Conservation (phyloP, 176 grass and related monocot genomes). For the Stipa capillata region DNA sequence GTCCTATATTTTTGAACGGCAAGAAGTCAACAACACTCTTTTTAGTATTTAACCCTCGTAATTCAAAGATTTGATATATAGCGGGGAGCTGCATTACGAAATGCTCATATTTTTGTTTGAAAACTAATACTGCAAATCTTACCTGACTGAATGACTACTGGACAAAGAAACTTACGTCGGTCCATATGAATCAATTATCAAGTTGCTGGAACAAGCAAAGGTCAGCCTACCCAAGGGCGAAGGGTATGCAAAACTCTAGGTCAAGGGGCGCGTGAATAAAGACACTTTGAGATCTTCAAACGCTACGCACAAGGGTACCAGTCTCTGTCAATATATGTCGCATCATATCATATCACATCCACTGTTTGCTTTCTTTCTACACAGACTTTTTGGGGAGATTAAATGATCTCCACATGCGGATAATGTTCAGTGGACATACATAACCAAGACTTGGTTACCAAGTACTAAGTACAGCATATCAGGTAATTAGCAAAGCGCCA, state of each 20-base stretch:
- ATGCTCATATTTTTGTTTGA: too few species aligned
- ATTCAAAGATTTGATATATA: too few species aligned
- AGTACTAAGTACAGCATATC: too few species aligned
- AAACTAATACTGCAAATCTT: too few species aligned
- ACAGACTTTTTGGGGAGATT: not conserved
- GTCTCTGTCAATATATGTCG: constrained; percentile 9
- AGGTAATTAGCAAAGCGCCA: not conserved
- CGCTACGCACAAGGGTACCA: not conserved
- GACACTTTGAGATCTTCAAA: constrained; percentile 27
- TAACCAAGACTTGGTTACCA: not conserved
- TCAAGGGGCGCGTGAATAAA: constrained; percentile 42
- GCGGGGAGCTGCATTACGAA: too few species aligned
- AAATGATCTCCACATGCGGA: not conserved
- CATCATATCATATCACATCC: constrained; percentile 36
- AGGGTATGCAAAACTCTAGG: not conserved
- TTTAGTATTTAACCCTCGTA: too few species aligned
- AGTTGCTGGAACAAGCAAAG: not conserved
- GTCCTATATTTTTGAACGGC: too few species aligned
- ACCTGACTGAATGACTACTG: too few species aligned
- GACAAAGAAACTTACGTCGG: too few species aligned
- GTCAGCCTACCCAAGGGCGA: not conserved
- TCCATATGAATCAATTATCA: too few species aligned
- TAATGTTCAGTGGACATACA: not conserved
- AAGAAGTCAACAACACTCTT: too few species aligned
- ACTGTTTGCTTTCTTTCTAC: constrained; percentile 12